Base-by-base conservation (phyloP, 1,139 yeast genomes). In the Debaryomycetaceae sp. region DNA sequence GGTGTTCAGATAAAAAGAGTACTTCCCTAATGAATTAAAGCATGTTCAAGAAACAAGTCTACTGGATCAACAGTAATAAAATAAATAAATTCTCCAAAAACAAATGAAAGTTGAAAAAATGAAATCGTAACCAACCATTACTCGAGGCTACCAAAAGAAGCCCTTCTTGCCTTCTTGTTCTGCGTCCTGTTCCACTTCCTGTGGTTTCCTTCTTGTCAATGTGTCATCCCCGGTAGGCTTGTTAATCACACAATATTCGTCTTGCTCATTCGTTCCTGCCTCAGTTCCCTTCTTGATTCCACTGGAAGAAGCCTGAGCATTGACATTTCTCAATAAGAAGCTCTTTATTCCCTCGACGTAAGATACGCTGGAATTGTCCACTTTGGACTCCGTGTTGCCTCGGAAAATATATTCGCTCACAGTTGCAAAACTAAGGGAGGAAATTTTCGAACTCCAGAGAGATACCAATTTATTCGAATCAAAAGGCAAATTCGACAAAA, bases 161-260 rank as follows among this genome's bases (percentile, higher is more conserved):
- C 66, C 65, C 42, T 51, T 58, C 47, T 47, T 53, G 30, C 33
- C 38, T 28, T 38, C 46, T 28, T 33, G 39, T 28, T 37, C 46
- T 18, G 30, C 26, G n/a, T n/a, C n/a, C 17, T 16, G 17, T 5
- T 32, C 31, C 17, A 36, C 13, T 15, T 37, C 17, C 28, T 28
- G 33, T 19, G 31, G 22, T 29, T 41, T 38, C 49, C 52, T 24
- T 41, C 53, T 41, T 15, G 38, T 39, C 34, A 38, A 30, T 14
- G 41, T 44, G 19, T 45, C 48, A 13, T 40, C 34, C 51, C 43
- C 37, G 4, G 33, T 35, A 1, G 70, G 70, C 38, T 56, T 60
- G 37, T 70, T 75, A 38, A 75, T 71, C 33, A 74, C 53, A 48
- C 74, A 81, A 52, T 63, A 73, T 22, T 67, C 73, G 8, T 64